Percentiles rank a stretch among this genome's conserved stretches.
phyloP scores from a whole-genome alignment of 2,329 filamentous ascomycete species.

The Bipolaris oryzae region DNA sequence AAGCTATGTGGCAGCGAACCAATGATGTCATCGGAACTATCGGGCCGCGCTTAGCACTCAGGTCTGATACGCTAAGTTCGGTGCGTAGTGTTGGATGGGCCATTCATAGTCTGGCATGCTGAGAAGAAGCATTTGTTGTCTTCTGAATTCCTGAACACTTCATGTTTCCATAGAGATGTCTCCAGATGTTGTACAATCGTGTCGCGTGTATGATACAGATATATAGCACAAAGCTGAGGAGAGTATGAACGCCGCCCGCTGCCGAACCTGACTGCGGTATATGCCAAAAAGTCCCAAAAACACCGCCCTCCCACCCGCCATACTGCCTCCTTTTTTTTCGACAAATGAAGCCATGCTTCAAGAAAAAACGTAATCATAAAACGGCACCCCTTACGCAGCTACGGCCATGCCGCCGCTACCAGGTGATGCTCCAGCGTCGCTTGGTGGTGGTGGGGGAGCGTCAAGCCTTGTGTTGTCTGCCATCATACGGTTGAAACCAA shows the following conservation, averaged over 20 bases:
- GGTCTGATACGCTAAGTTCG: slow-evolving; percentile 9
- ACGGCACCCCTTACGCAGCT: slow-evolving; percentile 28
- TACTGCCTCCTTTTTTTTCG: slow-evolving; percentile 19
- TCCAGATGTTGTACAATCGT: slow-evolving; percentile 40
- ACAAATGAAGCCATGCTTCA: slow-evolving; percentile 21
- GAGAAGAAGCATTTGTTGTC: slow-evolving; percentile 4
- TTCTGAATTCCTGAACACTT: slow-evolving; percentile 13
- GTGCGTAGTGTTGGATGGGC: neutral
- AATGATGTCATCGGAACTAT: slow-evolving; percentile 13
- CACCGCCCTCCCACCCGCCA: slow-evolving; percentile 25
- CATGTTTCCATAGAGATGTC: slow-evolving; percentile 24
- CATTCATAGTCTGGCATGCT: neutral
- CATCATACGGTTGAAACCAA: slow-evolving; percentile 94
- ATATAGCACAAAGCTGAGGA: slow-evolving; percentile 46
- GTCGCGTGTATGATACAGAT: slow-evolving; percentile 41
- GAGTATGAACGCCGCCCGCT: slow-evolving; percentile 45
- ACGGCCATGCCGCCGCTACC: slow-evolving; percentile 30
- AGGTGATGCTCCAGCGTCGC: slow-evolving; percentile 28
- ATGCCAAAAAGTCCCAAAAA: slow-evolving; percentile 38
- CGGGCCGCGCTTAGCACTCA: slow-evolving; percentile 1
- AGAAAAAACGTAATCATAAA: slow-evolving; percentile 16
- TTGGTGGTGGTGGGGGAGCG: slow-evolving; percentile 55
- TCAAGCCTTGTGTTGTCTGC: slow-evolving; percentile 86
- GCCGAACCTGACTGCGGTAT: slow-evolving; percentile 33
- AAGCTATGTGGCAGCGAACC: neutral